A percentile compares a stretch with the other conserved stretches of the same genome.
These are phyloP conservation scores for Phytomonas francai DNA, from an alignment of 208 protist species.

Conservation along the genomic window DNA sequence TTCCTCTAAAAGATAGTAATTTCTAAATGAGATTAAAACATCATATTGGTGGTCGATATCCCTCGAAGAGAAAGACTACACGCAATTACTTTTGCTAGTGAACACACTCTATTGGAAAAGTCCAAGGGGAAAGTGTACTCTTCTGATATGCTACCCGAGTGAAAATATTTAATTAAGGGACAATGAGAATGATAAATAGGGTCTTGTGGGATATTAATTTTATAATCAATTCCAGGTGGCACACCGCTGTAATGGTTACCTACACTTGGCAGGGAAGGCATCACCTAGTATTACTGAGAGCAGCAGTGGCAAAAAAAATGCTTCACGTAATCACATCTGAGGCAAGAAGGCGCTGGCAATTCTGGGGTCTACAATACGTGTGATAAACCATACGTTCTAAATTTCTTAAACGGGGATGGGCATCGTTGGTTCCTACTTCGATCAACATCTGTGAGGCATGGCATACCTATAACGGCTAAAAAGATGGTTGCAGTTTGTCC, in stretches of 20 bases:
- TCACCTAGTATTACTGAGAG: not conserved
- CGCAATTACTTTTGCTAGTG: not conserved
- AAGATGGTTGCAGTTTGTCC: too few species aligned
- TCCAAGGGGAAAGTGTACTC: not conserved
- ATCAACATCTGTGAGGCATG: not conserved
- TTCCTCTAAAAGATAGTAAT: too few species aligned
- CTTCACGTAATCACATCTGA: not conserved
- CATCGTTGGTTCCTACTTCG: not conserved
- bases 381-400: not conserved
- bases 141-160: not conserved
- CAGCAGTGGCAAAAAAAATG: not conserved
- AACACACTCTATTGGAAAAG: not conserved
- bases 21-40: too few species aligned
- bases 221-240: not conserved
- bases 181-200: not conserved
- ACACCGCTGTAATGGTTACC: not conserved
- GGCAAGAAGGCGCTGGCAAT: not conserved
- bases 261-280: not conserved
- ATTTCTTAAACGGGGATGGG: not conserved
- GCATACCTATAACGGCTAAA: not conserved
- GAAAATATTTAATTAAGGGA: not conserved
- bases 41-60: too few species aligned
- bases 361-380: not conserved
- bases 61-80: too few species aligned
- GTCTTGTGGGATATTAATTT: not conserved